Base-by-base conservation (phyloP, 148 eudicot species). In the Fagopyrum homotropicum region DNA sequence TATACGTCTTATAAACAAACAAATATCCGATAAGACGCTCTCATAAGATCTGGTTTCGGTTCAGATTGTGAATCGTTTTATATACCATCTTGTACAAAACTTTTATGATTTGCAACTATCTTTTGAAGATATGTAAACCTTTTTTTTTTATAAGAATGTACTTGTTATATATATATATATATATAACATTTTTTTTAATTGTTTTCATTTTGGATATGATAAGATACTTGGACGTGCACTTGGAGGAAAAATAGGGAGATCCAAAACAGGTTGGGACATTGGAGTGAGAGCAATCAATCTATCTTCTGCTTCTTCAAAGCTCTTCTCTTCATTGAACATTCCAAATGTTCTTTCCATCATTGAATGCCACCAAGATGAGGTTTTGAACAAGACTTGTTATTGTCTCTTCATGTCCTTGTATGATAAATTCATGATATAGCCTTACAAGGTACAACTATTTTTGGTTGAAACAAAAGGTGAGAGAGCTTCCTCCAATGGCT, bases 341-440 rank as follows among this genome's bases (percentile, higher is more conserved):
- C 87, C 93, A 12, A 11, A 77, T 26, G 68, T 57, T 73, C 90
- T 92, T 30, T 77, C 89, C 40, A 77, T 92, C 69, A 89, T 91
- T 45, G 95, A 93, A 75, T 84, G 89, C 85, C 98, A 93, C 76
- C 85, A 82, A 78, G 98, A 93, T 56, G 98, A 93, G 98, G 98
- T 91, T 91, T 40, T 30, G 45, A 45, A 44, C 7, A 17, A 59
- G 7, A 15, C 45, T 50, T 56, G 22, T 77, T 14, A 47, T 16
- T 72, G 17, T 9, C 17, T 16, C 40, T 64, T 11, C 43, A 56
- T 8, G 40, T 59, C 54, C 59, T 3, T 54, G 14, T 51, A 54
- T 54, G 3, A 54, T 54, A 5, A 15, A 55, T 55, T 35, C 1
- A 55, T 35, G 72, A 46, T 35, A 72, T 47, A 72, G 1, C 17